Base-by-base conservation (phyloP, 2,329 filamentous ascomycete species). In the Achaetomium macrosporum region DNA sequence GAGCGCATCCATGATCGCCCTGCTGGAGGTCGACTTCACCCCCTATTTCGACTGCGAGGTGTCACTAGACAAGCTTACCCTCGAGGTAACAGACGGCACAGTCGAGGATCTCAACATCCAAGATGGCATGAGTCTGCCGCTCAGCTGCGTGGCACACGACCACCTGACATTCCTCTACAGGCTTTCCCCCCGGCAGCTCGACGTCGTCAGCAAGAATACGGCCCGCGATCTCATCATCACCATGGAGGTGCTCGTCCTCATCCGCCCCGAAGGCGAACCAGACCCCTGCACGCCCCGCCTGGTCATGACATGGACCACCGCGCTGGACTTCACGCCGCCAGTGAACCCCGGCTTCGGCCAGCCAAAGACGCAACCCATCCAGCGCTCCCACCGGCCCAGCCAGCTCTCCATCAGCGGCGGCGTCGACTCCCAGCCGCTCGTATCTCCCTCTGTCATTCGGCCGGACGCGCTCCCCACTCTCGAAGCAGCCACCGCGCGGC, bases 131-230 rank as follows among this genome's bases (percentile, higher is more conserved):
- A 56, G 63, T n/a, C 70, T 85, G 17, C 80, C 83, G 5, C 71
- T 85, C 25, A 73, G 74, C 40, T 85, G 84, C 64, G 82, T 82
- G 13, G 81, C 86, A 15, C 84, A 87, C 61, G 88, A 92, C 64
- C 86, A 90, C 66, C 72, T 89, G 56, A 87, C 85, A 1, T 83
- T 90, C 60, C 73, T 91, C 49, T 92, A 90, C 70, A 81, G 79
- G 49, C 77, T 89, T 54, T 70, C 71, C 11, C 81, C 82, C 2
- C 70, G 71, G 36, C 72, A 75, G 45, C 69, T 69, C n/a, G 75
- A 78, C 51, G 60, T 68, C 47, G 64, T 66, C 42, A 68, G 65
- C 63, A 81, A 72, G 64, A 75, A 56, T 70, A 64, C 70, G 43
- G 71, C 72, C 55, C 75, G 73, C 54, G 77, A 74, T 56, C 75